Conservation (phyloP, 148 eudicot species). For the Beta vulgaris region DNA sequence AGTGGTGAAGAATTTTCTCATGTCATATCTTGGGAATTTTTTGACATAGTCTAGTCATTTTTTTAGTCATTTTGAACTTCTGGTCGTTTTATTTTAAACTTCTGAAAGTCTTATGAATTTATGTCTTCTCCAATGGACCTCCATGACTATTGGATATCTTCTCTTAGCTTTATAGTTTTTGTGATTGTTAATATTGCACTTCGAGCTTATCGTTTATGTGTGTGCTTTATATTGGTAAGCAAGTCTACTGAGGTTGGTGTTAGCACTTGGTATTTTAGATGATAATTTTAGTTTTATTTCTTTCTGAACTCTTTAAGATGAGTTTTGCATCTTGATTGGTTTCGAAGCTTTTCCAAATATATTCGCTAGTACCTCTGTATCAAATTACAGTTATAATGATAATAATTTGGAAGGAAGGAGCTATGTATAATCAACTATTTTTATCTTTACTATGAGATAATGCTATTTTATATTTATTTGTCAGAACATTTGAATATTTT, state of each 20-base stretch:
- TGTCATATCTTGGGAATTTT: background rate
- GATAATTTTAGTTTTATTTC: background rate
- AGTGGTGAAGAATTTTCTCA: too few relatives aligned
- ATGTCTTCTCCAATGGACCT: background rate
- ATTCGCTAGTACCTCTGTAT: too few relatives aligned
- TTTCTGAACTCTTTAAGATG: background rate
- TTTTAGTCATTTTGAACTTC: too few relatives aligned
- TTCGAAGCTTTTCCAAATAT: background rate
- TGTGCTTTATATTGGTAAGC: background rate
- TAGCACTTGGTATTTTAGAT: background rate
- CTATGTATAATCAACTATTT: too few relatives aligned
- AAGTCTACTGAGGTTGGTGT: background rate
- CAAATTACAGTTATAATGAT: too few relatives aligned
- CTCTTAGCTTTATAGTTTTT: background rate
- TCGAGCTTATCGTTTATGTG: background rate
- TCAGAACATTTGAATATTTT: too few relatives aligned
- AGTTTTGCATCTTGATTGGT: background rate
- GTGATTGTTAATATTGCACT: background rate
- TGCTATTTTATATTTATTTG: too few relatives aligned
- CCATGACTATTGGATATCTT: background rate
- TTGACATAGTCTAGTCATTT: background rate
- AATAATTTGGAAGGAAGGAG: too few relatives aligned
- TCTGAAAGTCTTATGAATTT: background rate
- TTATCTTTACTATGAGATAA: too few relatives aligned
- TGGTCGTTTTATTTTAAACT: too few relatives aligned